A percentile compares a stretch with the other conserved stretches of the same genome.
Conservation (phyloP, 2,329 filamentous ascomycete genomes). For the Trichoderma koningiopsis region DNA sequence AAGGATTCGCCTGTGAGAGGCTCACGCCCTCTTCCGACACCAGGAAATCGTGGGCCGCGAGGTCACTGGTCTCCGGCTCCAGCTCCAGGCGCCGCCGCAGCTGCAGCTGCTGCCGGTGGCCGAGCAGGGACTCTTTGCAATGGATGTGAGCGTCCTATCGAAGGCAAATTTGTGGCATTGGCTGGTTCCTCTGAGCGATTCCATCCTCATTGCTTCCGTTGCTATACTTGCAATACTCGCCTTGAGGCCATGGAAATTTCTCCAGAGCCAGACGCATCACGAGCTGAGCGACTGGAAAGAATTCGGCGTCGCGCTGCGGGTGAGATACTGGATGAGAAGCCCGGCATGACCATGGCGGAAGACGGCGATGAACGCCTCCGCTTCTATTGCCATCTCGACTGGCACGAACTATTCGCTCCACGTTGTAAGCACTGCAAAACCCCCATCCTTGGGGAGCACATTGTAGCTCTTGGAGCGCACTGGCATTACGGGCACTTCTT, state of each 20-base stretch:
- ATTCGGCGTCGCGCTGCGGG: constrained; percentile 64
- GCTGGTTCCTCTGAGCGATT: constrained; percentile 74
- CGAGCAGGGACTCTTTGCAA: constrained; percentile 75
- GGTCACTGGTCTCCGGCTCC: constrained; percentile 64
- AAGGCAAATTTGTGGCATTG: constrained; percentile 86
- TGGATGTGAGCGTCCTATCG: constrained; percentile 80
- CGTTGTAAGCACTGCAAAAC: constrained; percentile 96
- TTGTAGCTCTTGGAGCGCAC: constrained; percentile 90
- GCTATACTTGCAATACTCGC: constrained; percentile 80
- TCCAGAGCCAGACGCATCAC: constrained; percentile 77
- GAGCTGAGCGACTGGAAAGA: constrained; percentile 71
- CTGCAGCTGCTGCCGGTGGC: constrained; percentile 37
- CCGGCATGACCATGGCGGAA: constrained; percentile 65
- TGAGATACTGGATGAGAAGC: constrained; percentile 62
- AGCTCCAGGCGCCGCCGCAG: constrained; percentile 31
- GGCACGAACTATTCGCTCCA: constrained; percentile 91
- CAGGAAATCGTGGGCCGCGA: constrained; percentile 44
- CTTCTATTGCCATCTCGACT: constrained; percentile 98
- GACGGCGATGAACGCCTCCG: constrained; percentile 74
- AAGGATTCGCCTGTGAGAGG: constrained; percentile 38
- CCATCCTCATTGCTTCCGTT: constrained; percentile 91
- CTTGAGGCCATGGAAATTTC: constrained; percentile 97
- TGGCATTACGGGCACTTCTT: constrained; percentile 99
- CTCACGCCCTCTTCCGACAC: constrained; percentile 48
- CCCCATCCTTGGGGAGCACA: constrained; percentile 92